phyloP scores from a whole-genome alignment of 2,329 filamentous ascomycete species.

The Fusarium sp. region DNA sequence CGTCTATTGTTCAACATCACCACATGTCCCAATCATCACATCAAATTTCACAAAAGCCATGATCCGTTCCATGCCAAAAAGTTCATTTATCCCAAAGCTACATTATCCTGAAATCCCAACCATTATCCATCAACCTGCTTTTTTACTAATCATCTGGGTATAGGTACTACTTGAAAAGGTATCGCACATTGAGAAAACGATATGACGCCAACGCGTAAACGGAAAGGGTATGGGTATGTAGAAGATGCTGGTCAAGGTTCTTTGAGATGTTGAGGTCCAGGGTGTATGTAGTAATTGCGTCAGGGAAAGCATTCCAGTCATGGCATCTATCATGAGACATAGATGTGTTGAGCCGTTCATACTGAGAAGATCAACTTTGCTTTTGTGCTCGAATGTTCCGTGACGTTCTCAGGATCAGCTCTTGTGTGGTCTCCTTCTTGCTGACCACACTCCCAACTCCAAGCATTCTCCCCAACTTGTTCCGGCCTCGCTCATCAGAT shows the following conservation, averaged over 20 bases:
- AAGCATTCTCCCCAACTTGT: conserved; percentile 87
- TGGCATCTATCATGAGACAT: conserved; percentile 23
- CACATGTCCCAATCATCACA: background rate
- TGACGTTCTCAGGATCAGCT: conserved; percentile 4
- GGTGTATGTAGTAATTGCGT: background rate
- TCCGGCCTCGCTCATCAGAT: conserved; percentile 82
- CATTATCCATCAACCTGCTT: conserved; percentile 17
- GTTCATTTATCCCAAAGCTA: conserved; percentile 14
- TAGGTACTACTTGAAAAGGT: conserved; percentile 81
- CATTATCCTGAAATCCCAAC: conserved; percentile 14
- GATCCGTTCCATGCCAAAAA: conserved; percentile 4
- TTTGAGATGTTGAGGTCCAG: conserved; percentile 3
- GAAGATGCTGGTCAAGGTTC: conserved; percentile 8
- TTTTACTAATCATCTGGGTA: conserved; percentile 44
- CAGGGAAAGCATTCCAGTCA: conserved; percentile 14
- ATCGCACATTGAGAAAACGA: conserved; percentile 84
- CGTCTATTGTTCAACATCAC: background rate
- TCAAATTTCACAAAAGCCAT: background rate
- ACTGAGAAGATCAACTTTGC: conserved; percentile 21
- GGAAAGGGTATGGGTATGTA: conserved; percentile 8
- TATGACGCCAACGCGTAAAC: conserved; percentile 66
- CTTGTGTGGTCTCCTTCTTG: conserved; percentile 69
- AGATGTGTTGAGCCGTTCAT: conserved; percentile 10
- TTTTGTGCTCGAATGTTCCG: conserved; percentile 16
- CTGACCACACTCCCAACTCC: conserved; percentile 88